phyloP scores from a whole-genome alignment of 108 stramenopile genomes.

The Nitzschia putrida region DNA sequence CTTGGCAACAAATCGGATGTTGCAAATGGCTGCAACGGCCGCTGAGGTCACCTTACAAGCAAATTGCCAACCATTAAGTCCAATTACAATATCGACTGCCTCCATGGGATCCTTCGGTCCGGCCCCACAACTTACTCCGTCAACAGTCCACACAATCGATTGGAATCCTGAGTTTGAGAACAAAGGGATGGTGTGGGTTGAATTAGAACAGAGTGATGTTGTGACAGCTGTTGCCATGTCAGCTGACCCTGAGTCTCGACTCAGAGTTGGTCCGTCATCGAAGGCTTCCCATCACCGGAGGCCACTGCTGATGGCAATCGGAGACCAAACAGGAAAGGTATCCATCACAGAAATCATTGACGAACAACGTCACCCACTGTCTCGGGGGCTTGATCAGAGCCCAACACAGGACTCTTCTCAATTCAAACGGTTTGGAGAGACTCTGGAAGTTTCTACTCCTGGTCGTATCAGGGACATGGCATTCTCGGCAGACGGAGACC shows the following conservation, averaged over 20 bases:
- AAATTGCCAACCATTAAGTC: background rate
- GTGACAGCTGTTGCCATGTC: slow-evolving; percentile 45
- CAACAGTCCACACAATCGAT: background rate
- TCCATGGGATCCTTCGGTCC: slow-evolving; percentile 1
- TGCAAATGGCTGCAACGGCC: slow-evolving; percentile 25
- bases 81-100: background rate
- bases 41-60: background rate
- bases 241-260: background rate
- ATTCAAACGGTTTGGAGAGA: slow-evolving; percentile 3
- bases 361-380: slow-evolving; percentile 2
- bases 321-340: slow-evolving; percentile 33
- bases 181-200: slow-evolving; percentile 34
- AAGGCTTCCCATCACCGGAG: background rate
- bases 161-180: slow-evolving; percentile 17
- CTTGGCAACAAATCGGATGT: slow-evolving; percentile 24
- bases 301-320: slow-evolving; percentile 38
- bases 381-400: background rate
- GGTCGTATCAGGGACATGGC: slow-evolving; percentile 33
- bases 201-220: slow-evolving; percentile 7
- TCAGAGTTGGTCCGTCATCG: background rate
- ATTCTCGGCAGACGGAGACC: slow-evolving; percentile 11
- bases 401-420: background rate
- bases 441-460: slow-evolving; percentile 23
- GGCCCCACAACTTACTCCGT: background rate
- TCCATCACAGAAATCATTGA: slow-evolving; percentile 32